Base-by-base conservation (phyloP, 2,329 filamentous ascomycete genomes). In the Aureobasidium sp. region DNA sequence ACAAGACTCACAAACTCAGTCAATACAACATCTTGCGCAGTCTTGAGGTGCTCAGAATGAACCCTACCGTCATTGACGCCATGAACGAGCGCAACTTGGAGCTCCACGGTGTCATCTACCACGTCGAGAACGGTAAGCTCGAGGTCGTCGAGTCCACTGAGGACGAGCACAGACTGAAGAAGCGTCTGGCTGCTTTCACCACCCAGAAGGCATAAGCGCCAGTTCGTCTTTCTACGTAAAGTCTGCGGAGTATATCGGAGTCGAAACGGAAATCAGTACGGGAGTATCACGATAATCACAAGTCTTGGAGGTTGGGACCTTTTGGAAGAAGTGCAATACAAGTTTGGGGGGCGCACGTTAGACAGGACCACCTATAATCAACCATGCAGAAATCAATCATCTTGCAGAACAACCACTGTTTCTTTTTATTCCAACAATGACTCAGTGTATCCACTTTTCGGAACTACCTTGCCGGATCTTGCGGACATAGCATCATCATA, bases 31-130 rank as follows among this genome's bases (percentile, higher is more conserved):
- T 94, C 16, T 74, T 81, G 60, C 74, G 78, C 29, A 84, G 86
- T 21, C 74, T 91, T 55, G 74, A 81, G 60, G 78, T 81, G 17
- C 69, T 93, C 54, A 79, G 84, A 73, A 76, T 81, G 64, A 90
- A 89, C 68, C 74, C 77, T 45, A 78, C 79, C 21, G 78, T 94
- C 25, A 76, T 83, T 62, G 83, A 87, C 57, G 88, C 86, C 22
- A 80, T 90, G 56, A 68, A 74, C 58, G 82, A 88, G 61, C 75
- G 86, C 24, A 85, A 84, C 1, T 69, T 95, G 37, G 73, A 84
- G 68, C 78, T 94, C 5, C 87, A 93, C 66, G 88, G 87, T n/a
- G 75, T 84, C 50, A 74, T 94, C 12, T 91, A 88, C 66, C 84
- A 93, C 62, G 74, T 83, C 55, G 76, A 66, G 4, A 75, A 66